A percentile compares a stretch with the other conserved stretches of the same genome.
phyloP scores from a whole-genome alignment of 2,329 filamentous ascomycete species.

The Fusarium aywerte region DNA sequence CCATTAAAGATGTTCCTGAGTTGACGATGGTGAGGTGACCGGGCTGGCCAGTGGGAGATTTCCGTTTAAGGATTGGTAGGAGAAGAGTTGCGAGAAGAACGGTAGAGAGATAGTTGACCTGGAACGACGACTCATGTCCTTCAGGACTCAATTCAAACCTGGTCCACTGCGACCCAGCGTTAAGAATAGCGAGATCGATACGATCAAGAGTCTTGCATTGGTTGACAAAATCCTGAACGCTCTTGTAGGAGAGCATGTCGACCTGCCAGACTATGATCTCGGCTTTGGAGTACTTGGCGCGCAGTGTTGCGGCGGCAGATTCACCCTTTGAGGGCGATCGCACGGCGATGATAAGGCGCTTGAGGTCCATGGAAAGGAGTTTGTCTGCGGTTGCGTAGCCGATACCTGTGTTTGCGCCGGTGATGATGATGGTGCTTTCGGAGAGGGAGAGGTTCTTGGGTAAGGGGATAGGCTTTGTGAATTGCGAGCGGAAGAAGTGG shows the following conservation, averaged over 20 bases:
- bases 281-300: constrained; percentile 43
- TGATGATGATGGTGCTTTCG: constrained; percentile 58
- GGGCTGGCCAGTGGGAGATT: constrained; percentile 28
- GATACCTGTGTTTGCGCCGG: constrained; percentile 61
- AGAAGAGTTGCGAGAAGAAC: constrained; percentile 50
- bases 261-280: constrained; percentile 61
- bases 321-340: constrained; percentile 58
- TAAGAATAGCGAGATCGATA: constrained; percentile 59
- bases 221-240: constrained; percentile 55
- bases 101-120: constrained; percentile 55
- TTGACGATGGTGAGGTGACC: constrained; percentile 49
- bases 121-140: constrained; percentile 55
- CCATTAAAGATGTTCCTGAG: constrained; percentile 43
- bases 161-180: constrained; percentile 54
- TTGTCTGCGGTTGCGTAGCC: constrained; percentile 58
- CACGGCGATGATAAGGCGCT: constrained; percentile 59
- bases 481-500: constrained; percentile 46
- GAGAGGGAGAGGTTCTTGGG: constrained; percentile 44
- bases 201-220: constrained; percentile 51
- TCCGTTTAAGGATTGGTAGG: constrained; percentile 49
- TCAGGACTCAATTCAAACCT: constrained; percentile 44
- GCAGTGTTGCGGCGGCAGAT: constrained; percentile 46
- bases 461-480: constrained; percentile 39
- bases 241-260: constrained; percentile 60
- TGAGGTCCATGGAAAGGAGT: constrained; percentile 53